phyloP scores from a whole-genome alignment of 192 early-diverging fungal species.

The Backusella parvicylindrica region DNA sequence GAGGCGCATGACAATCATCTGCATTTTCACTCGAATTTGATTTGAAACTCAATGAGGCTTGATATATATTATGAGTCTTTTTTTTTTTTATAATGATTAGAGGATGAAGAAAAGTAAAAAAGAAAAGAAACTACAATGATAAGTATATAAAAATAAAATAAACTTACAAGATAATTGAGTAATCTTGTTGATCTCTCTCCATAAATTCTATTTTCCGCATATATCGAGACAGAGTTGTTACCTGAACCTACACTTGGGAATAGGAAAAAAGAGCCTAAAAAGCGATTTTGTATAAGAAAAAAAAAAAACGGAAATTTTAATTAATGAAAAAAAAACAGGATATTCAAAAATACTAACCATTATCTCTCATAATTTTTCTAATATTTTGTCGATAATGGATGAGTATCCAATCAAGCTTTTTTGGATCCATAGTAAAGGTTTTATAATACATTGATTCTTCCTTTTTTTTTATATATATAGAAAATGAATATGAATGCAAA shows the following conservation, averaged over 20 bases:
- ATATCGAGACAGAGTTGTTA: slow-evolving; percentile 45
- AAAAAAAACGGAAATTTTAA: background rate
- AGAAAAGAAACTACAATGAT: background rate
- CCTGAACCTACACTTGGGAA: slow-evolving; percentile 59
- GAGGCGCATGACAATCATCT: background rate
- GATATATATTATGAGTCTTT: background rate
- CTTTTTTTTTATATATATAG: slow-evolving; percentile 40
- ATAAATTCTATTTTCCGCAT: slow-evolving; percentile 61
- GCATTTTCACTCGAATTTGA: background rate
- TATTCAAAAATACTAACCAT: slow-evolving; percentile 40
- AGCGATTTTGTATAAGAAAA: background rate
- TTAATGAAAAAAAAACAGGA: background rate
- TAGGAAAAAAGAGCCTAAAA: slow-evolving; percentile 44
- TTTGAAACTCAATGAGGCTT: background rate
- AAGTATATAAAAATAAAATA: background rate
- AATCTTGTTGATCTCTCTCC: slow-evolving; percentile 66
- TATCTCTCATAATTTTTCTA: slow-evolving; percentile 66
- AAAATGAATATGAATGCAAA: slow-evolving; percentile 10
- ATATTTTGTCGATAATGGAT: slow-evolving; percentile 50
- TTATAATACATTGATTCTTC: slow-evolving; percentile 36
- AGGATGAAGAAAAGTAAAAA: background rate
- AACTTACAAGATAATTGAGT: slow-evolving; percentile 61
- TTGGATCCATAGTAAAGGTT: slow-evolving; percentile 43
- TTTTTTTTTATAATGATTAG: background rate
- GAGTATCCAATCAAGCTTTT: slow-evolving; percentile 76